Conservation (phyloP, 108 stramenopile genomes). For the Poteriospumella lacustris region DNA sequence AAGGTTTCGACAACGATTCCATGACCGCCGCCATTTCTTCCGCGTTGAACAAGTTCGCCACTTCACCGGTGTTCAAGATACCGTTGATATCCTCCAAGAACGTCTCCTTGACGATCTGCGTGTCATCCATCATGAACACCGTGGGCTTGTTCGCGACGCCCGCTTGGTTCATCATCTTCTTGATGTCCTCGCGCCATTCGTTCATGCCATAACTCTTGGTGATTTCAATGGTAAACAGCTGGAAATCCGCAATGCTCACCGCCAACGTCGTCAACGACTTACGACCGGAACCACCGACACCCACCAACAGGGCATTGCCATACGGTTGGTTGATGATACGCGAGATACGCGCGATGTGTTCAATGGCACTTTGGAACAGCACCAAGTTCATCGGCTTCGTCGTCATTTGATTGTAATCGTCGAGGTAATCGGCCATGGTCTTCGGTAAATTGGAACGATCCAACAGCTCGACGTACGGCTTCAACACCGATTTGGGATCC, state of each 20-base stretch:
- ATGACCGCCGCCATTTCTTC: constrained; percentile 48
- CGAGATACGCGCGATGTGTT: constrained; percentile 58
- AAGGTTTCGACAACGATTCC: constrained; percentile 11
- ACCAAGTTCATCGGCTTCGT: constrained; percentile 57
- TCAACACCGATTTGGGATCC: constrained; percentile 43
- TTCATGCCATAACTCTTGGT: constrained; percentile 53
- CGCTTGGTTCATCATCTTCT: constrained; percentile 49
- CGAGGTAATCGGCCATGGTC: constrained; percentile 58
- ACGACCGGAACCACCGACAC: constrained; percentile 61
- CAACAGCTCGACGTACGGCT: constrained; percentile 49
- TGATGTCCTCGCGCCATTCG: constrained; percentile 62
- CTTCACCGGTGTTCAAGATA: constrained; percentile 66
- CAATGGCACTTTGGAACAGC: constrained; percentile 60
- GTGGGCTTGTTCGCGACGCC: constrained; percentile 53
- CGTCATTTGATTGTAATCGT: constrained; percentile 57
- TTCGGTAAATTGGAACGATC: constrained; percentile 46
- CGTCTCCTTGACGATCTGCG: constrained; percentile 58
- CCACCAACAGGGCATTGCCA: constrained; percentile 62
- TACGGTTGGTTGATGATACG: constrained; percentile 56
- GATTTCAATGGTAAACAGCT: constrained; percentile 59
- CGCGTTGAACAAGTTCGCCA: constrained; percentile 56
- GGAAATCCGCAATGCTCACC: constrained; percentile 52
- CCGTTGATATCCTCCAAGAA: constrained; percentile 66
- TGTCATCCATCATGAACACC: constrained; percentile 62
- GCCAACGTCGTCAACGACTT: constrained; percentile 59